These are phyloP conservation scores for Diddensiella caesifluorescens DNA, from an alignment of 805 yeast genomes.

Conservation along the genomic window DNA sequence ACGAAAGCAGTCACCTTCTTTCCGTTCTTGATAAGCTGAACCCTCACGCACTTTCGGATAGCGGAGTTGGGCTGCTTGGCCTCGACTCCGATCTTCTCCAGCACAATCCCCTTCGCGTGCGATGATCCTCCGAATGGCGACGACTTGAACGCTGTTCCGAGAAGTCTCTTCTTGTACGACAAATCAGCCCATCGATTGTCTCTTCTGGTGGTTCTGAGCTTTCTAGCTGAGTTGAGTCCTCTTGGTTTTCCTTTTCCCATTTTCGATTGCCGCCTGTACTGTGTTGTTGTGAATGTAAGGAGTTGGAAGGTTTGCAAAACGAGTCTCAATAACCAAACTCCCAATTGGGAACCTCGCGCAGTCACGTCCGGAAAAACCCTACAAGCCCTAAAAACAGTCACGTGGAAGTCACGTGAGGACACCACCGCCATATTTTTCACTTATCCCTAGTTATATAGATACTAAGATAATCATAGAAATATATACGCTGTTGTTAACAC, in stretches of 20 bases:
- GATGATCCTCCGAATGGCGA: constrained; percentile 99
- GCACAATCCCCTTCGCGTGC: constrained; percentile 99
- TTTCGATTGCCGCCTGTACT: constrained; percentile 34
- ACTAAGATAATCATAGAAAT: no score
- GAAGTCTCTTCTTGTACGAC: constrained; percentile 95
- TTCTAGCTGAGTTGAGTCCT: constrained; percentile 99
- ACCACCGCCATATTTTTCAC: no score
- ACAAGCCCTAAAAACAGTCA: no score
- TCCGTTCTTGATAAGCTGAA: constrained; percentile 99
- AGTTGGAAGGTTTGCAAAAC: neutral
- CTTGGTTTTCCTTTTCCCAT: constrained; percentile 99
- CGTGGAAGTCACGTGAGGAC: no score
- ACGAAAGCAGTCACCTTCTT: constrained; percentile 99
- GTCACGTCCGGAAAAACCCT: no score
- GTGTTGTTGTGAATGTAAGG: constrained; percentile 4
- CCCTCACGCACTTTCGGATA: constrained; percentile 99
- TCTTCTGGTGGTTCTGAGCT: constrained; percentile 99
- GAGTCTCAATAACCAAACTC: neutral
- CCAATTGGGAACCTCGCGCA: neutral
- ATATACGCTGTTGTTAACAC: no score
- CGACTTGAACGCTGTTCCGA: constrained; percentile 99
- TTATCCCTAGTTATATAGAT: no score
- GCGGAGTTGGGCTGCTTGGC: constrained; percentile 99
- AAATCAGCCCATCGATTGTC: constrained; percentile 99
- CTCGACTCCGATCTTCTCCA: constrained; percentile 99